Evolutionary conservation across 306 rosid species (phyloP), one percentile per base, ranked within the genome.

Genomic region (Comarum palustre): DNA sequence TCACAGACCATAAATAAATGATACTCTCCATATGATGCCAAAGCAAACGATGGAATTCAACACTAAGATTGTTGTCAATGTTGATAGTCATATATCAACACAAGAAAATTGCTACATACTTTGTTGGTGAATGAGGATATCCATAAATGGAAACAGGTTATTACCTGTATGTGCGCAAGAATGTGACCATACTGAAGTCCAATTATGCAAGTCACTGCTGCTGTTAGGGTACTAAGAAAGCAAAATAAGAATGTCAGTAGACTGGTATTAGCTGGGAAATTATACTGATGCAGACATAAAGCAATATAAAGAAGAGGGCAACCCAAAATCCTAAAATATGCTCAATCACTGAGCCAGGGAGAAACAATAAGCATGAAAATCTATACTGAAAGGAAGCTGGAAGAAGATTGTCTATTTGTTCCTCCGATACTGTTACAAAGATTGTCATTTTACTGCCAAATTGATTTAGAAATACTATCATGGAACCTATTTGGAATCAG

Each of bases 141-240:
- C 19, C 45, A 10, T 32, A 14, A 38, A 36, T 10, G 14, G 31
- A 66, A 50, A 75, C 20, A 6, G 39, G n/a, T 34, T 16, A 72
- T 80, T 80, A 93, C 98, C 98, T 89, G 82, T 68, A 86, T 12
- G 78, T 80, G 86, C 67, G 90, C 88, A 75, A 93, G 96, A 82
- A 90, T 70, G 29, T 93, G 98, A 73, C 98, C 98, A 67, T 86
- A 93, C 73, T 93, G 98, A 74, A 93, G 97, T 77, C 98, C 98
- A 82, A 93, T 79, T 75, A 93, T 89, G 88, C 97, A 90, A 17
- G 98, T 84, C 70, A 87, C 96, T 47, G 97, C 87, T 29, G 98
- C 93, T 48, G 96, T 86, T 86, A 93, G 57, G 69, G 97, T 84
- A 81, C 98, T 93, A 88, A 45, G 71, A 75, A 74, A 70, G 77